Evolutionary conservation across 306 rosid genomes (phyloP).

Genomic region (Corylus avellana): DNA sequence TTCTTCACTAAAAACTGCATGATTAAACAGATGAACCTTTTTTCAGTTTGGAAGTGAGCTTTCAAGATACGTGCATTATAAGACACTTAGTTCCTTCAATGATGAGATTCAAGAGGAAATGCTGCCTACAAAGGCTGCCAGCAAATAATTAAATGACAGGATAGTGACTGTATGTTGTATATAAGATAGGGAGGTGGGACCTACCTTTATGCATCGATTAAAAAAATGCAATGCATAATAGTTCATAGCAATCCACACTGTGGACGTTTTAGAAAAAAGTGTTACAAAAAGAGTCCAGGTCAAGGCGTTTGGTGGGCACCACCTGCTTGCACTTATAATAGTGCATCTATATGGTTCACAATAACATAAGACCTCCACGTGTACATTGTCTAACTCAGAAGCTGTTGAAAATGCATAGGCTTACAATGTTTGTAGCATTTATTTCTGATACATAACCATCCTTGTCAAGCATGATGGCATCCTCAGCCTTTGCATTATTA

Average conservation of each 20-base stretch:
- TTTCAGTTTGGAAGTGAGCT: constrained; percentile 6
- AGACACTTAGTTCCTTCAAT: constrained; percentile 2
- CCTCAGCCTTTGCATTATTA: constrained; percentile 78
- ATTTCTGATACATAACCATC: constrained; percentile 89
- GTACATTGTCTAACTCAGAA: background rate
- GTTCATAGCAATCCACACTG: background rate
- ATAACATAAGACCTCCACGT: background rate
- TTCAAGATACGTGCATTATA: constrained; percentile 5
- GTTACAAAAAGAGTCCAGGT: background rate
- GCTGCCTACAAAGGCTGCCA: background rate
- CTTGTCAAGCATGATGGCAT: constrained; percentile 86
- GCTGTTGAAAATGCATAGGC: constrained; percentile 32
- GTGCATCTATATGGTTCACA: constrained; percentile 17
- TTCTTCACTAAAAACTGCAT: constrained; percentile 78
- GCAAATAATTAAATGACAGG: background rate
- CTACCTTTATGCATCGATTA: constrained; percentile 2
- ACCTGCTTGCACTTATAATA: constrained; percentile 3
- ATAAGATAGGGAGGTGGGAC: constrained; percentile 4
- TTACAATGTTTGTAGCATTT: constrained; percentile 84
- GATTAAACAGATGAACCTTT: constrained; percentile 4
- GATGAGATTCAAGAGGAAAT: background rate
- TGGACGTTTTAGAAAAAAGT: background rate
- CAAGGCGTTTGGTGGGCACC: background rate
- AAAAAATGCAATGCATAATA: constrained; percentile 3
- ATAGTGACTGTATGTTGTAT: background rate